Evolutionary conservation across 148 eudicot species (phyloP).

Genomic region (Rhododendron ferrugineum): DNA sequence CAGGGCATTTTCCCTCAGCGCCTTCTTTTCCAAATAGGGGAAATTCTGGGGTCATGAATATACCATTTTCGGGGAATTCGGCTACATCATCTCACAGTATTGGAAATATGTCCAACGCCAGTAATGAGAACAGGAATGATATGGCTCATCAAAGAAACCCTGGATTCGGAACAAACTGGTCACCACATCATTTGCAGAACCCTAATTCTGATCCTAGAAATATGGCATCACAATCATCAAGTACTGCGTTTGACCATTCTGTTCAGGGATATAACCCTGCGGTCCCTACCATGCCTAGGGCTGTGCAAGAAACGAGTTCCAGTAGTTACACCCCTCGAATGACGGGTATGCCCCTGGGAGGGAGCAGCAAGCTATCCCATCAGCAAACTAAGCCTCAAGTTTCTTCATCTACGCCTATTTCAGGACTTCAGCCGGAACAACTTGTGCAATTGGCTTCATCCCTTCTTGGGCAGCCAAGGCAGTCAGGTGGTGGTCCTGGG

Average conservation of each 20-base stretch:
- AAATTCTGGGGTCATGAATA: slow-evolving; percentile 28
- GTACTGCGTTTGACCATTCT: slow-evolving; percentile 17
- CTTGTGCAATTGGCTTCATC: slow-evolving; percentile 45
- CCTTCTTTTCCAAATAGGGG: slow-evolving; percentile 27
- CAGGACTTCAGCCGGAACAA: slow-evolving; percentile 47
- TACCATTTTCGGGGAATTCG: slow-evolving; percentile 12
- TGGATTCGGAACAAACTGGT: slow-evolving; percentile 27
- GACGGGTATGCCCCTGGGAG: slow-evolving; percentile 11
- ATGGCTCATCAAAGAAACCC: slow-evolving; percentile 26
- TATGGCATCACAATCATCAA: slow-evolving; percentile 18
- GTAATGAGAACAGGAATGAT: slow-evolving; percentile 29
- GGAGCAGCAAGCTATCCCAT: not conserved
- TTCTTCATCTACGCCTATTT: slow-evolving; percentile 23
- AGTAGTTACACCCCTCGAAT: slow-evolving; percentile 18
- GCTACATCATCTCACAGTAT: slow-evolving; percentile 14
- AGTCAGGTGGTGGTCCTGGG: slow-evolving; percentile 23
- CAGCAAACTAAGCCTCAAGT: slow-evolving; percentile 12
- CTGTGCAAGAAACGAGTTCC: slow-evolving; percentile 28
- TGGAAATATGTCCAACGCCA: slow-evolving; percentile 23
- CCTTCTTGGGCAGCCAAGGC: slow-evolving; percentile 50
- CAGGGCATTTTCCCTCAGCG: slow-evolving; percentile 27
- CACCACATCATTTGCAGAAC: slow-evolving; percentile 29
- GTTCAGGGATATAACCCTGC: slow-evolving; percentile 29
- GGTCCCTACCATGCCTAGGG: slow-evolving; percentile 15
- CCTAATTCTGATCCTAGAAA: slow-evolving; percentile 20